A percentile compares a stretch with the other conserved stretches of the same genome.
Evolutionary conservation across 805 yeast genomes (phyloP).

Genomic region (Jamesozyma rosinii): DNA sequence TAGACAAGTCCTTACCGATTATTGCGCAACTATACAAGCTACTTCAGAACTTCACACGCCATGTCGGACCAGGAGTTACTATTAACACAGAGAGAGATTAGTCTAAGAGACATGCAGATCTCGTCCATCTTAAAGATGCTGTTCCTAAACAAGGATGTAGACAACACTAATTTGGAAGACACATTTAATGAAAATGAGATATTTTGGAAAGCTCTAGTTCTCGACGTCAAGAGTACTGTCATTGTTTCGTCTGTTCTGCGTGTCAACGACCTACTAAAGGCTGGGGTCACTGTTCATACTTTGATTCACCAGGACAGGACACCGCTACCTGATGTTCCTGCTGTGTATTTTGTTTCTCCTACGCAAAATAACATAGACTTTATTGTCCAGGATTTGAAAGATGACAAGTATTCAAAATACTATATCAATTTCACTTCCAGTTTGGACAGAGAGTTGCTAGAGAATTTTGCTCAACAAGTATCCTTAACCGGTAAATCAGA

Average conservation of each 20-base stretch:
- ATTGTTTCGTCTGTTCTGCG: constrained; percentile 85
- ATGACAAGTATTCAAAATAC: constrained; percentile 66
- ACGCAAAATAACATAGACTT: constrained; percentile 61
- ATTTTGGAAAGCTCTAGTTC: constrained; percentile 82
- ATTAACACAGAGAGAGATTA: constrained; percentile 5
- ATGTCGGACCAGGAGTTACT: constrained; percentile 1
- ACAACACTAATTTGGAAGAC: constrained; percentile 42
- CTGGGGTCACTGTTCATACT: constrained; percentile 88
- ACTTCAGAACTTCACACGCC: not conserved
- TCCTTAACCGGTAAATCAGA: constrained; percentile 61
- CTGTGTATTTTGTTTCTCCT: constrained; percentile 83
- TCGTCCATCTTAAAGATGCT: constrained; percentile 68
- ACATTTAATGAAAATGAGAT: constrained; percentile 55
- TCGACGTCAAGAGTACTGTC: constrained; percentile 74
- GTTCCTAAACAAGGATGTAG: constrained; percentile 60
- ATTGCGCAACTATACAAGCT: not conserved
- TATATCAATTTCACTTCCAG: constrained; percentile 83
- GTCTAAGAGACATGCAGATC: constrained; percentile 37
- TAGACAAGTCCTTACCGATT: not conserved
- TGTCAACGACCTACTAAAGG: constrained; percentile 79
- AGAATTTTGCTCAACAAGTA: constrained; percentile 78
- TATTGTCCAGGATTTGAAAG: constrained; percentile 63
- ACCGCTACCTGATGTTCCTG: constrained; percentile 92
- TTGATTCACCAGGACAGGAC: constrained; percentile 62
- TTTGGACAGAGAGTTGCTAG: constrained; percentile 67